phyloP scores from a whole-genome alignment of 257 asterid species.

The Plectranthus barbatus region DNA sequence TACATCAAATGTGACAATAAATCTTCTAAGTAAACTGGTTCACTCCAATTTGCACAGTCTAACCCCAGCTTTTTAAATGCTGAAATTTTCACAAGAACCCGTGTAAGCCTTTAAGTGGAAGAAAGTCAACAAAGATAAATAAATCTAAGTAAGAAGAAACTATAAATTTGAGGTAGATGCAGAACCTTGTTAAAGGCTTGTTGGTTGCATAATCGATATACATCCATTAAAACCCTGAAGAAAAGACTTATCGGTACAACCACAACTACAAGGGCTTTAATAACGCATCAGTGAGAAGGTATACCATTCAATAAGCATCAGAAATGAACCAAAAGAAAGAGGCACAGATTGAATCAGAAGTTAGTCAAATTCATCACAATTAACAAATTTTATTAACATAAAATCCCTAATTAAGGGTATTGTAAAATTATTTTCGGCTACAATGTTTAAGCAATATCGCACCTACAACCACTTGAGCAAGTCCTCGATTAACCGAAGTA shows the following conservation, averaged over 20 bases:
- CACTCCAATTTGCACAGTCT: conserved; percentile 98
- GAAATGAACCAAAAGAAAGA: background rate
- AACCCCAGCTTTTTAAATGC: conserved; percentile 92
- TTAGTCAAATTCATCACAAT: background rate
- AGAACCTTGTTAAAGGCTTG: conserved; percentile 85
- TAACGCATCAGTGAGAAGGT: background rate
- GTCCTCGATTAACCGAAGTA: background rate
- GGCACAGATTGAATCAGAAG: no score
- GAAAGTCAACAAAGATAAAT: background rate
- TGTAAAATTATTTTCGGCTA: background rate
- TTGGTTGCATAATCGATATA: conserved; percentile 63
- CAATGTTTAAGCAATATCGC: background rate
- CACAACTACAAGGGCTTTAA: background rate
- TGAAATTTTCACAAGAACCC: conserved; percentile 35
- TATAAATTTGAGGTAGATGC: conserved; percentile 7
- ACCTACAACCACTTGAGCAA: background rate
- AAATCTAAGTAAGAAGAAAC: background rate
- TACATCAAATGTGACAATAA: no score
- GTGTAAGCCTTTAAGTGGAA: conserved; percentile 4
- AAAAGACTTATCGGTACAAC: conserved; percentile 10
- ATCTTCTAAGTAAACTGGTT: conserved; percentile 88
- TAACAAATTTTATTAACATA: no score
- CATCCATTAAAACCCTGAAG: conserved; percentile 87
- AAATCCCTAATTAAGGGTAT: background rate
- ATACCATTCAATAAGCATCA: background rate